phyloP scores from a whole-genome alignment of 2,329 filamentous ascomycete species.

The Colletotrichum sublineola region DNA sequence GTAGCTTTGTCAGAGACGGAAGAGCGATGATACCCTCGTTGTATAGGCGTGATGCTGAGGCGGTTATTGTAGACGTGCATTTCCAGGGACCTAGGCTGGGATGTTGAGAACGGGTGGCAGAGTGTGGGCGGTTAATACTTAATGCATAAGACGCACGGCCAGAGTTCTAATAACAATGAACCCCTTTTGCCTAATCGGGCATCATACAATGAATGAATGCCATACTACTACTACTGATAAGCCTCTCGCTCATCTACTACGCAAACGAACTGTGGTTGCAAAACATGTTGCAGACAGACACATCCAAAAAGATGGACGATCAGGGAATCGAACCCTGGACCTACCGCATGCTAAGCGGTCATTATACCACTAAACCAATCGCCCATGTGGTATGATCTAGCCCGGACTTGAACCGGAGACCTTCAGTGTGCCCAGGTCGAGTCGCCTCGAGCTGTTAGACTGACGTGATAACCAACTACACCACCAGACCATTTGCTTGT shows the following conservation, averaged over 20 bases:
- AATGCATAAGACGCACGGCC: no score
- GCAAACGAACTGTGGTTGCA: no score
- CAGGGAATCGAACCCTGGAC: slow-evolving; percentile 24
- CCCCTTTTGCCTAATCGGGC: no score
- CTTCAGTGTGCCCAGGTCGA: slow-evolving; percentile 21
- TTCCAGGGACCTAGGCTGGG: neutral
- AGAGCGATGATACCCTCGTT: neutral
- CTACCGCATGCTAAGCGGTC: slow-evolving; percentile 26
- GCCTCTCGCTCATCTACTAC: no score
- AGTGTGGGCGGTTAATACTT: neutral
- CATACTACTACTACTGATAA: no score
- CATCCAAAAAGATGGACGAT: neutral
- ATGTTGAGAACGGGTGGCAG: neutral
- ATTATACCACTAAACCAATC: slow-evolving; percentile 27
- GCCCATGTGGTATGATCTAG: slow-evolving; percentile 26
- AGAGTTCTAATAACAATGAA: no score
- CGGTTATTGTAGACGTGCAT: no score
- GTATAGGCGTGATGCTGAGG: no score
- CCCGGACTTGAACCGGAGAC: slow-evolving; percentile 42
- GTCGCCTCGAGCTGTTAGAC: slow-evolving; percentile 53
- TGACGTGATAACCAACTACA: slow-evolving; percentile 63
- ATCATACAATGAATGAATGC: no score
- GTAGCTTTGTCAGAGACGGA: neutral
- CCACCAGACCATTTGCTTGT: slow-evolving; percentile 43
- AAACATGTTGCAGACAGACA: neutral